Percentiles rank a stretch among this genome's conserved stretches.
phyloP scores from a whole-genome alignment of 2,329 filamentous ascomycete species.

The Aspergillus fumigatiaffinis region DNA sequence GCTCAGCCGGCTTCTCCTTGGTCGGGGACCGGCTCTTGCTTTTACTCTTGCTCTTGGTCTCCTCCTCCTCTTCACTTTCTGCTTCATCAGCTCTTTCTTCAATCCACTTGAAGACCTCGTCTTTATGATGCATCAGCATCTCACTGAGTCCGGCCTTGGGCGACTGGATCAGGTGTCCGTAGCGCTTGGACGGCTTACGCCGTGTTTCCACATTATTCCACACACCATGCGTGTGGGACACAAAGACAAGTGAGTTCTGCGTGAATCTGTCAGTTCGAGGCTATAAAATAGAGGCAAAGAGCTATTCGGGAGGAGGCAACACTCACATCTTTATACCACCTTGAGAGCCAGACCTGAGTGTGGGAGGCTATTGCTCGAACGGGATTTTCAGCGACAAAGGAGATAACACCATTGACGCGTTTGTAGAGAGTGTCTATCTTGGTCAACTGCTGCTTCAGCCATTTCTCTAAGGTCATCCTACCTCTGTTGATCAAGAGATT shows the following conservation, averaged over 20 bases:
- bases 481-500: slow-evolving; percentile 74
- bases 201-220: slow-evolving; percentile 64
- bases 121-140: slow-evolving; percentile 54
- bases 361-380: slow-evolving; percentile 76
- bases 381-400: slow-evolving; percentile 71
- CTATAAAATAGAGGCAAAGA: not conserved
- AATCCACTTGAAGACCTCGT: slow-evolving; percentile 48
- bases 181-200: slow-evolving; percentile 54
- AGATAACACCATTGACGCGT: slow-evolving; percentile 68
- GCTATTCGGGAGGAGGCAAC: not conserved
- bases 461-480: slow-evolving; percentile 34
- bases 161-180: slow-evolving; percentile 51
- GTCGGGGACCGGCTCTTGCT: slow-evolving; percentile 13
- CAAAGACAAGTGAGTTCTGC: slow-evolving; percentile 71
- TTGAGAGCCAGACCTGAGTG: slow-evolving; percentile 62
- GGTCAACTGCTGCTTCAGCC: slow-evolving; percentile 6
- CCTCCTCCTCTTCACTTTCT: slow-evolving; percentile 25
- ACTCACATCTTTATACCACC: slow-evolving; percentile 72
- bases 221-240: slow-evolving; percentile 69
- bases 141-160: slow-evolving; percentile 47
- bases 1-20: slow-evolving; percentile 8
- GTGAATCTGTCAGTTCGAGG: slow-evolving; percentile 3
- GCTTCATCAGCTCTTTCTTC: slow-evolving; percentile 30
- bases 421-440: slow-evolving; percentile 56
- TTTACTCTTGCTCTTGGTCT: slow-evolving; percentile 11